phyloP scores from a whole-genome alignment of 495 filamentous ascomycete genomes.

The Aspergillus hancockii region DNA sequence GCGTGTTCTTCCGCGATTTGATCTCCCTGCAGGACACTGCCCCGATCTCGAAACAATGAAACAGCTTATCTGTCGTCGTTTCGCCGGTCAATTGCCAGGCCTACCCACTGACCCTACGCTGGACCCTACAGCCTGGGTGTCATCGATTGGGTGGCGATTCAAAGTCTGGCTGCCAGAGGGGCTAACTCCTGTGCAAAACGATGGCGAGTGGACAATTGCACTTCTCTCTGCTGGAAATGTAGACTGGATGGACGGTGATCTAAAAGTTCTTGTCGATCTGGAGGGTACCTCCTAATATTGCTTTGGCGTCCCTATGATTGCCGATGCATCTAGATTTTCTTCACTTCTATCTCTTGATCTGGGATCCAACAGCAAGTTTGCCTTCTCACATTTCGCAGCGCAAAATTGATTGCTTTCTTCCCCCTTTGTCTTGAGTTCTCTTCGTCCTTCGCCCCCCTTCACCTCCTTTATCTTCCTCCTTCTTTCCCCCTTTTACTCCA shows the following conservation, averaged over 20 bases:
- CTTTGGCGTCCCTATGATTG: not conserved
- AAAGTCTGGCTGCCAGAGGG: slow-evolving; percentile 46
- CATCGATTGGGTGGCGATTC: slow-evolving; percentile 34
- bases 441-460: not conserved
- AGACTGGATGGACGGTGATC: slow-evolving; percentile 57
- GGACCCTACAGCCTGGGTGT: slow-evolving; percentile 19
- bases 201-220: slow-evolving; percentile 49
- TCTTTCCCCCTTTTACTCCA: not conserved
- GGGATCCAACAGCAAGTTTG: not conserved
- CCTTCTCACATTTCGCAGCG: not conserved
- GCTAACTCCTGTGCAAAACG: slow-evolving; percentile 34
- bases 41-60: slow-evolving; percentile 36
- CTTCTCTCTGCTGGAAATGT: slow-evolving; percentile 41
- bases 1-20: slow-evolving; percentile 41
- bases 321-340: not conserved
- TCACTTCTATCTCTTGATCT: not conserved
- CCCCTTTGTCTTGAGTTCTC: not conserved
- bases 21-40: slow-evolving; percentile 38
- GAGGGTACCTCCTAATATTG: slow-evolving; percentile 8
- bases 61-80: slow-evolving; percentile 35
- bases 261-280: slow-evolving; percentile 48
- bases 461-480: not conserved
- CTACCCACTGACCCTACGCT: slow-evolving; percentile 19
- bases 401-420: not conserved
- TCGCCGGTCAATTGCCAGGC: slow-evolving; percentile 34